phyloP scores from a whole-genome alignment of 192 early-diverging fungal species.

The Backusella parvicylindrica region DNA sequence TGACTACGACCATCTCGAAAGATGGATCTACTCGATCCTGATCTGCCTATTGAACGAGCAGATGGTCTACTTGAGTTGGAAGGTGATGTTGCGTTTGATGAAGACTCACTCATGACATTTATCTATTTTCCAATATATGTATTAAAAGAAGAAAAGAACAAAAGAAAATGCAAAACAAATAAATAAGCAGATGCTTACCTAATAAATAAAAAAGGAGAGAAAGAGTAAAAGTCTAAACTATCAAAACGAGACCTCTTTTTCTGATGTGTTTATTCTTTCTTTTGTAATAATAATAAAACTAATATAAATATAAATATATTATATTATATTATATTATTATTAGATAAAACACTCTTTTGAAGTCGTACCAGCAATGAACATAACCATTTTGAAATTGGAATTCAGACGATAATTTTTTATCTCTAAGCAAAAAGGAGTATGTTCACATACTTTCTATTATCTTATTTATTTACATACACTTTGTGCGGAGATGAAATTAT shows the following conservation, averaged over 20 bases:
- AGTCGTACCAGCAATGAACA: neutral
- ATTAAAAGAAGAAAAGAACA: neutral
- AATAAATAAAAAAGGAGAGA: neutral
- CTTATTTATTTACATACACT: no score
- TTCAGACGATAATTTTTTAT: neutral
- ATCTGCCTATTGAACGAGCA: constrained; percentile 8
- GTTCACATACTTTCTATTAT: no score
- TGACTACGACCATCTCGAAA: constrained; percentile 7
- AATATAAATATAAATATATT: no score
- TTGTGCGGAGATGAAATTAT: no score
- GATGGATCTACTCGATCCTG: constrained; percentile 17
- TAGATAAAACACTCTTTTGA: neutral
- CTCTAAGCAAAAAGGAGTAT: no score
- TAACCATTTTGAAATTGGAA: neutral
- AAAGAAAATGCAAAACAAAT: neutral
- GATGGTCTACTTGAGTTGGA: neutral
- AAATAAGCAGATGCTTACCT: neutral
- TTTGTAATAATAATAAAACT: no score
- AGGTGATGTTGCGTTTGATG: constrained; percentile 7
- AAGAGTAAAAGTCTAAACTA: neutral
- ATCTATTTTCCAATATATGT: neutral
- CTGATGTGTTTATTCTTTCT: neutral
- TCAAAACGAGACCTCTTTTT: neutral
- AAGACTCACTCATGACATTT: constrained; percentile 7
- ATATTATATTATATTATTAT: no score